Base-by-base conservation (phyloP, 2,329 filamentous ascomycete species). In the Phaeosphaeriaceae sp. region DNA sequence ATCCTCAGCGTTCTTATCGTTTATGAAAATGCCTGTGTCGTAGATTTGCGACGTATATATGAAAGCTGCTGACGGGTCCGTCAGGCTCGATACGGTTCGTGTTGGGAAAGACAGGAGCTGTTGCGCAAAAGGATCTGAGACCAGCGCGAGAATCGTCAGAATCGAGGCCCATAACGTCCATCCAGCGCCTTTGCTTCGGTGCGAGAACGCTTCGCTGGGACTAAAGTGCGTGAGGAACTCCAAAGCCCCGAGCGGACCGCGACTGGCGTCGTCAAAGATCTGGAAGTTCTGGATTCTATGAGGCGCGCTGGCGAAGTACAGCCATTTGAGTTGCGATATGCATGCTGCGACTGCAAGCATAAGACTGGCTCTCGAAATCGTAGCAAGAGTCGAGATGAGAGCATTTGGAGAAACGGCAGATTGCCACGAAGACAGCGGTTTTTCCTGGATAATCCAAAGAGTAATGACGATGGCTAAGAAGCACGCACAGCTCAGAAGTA, bases 61-160 rank as follows among this genome's bases (percentile, higher is more conserved):
- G 47, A 46, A 9, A 40, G 27, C 58, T 31, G 15, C 40, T 17
- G 19, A 57, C 5, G 57, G 17, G 51, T 48, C 24, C 13, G n/a
- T 17, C 54, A 27, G 15, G 22, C 15, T n/a, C 13, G 59, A 36
- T 10, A 56, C 53, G 22, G 42, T 20, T 2, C 56, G 49, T 21
- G 47, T n/a, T 11, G 48, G 45, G 25, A 56, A 58, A 27, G 49
- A 56, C 6, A 61, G 13, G 25, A 61, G 50, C 36, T 61, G 53
- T 53, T 61, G 59, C 17, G 56, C 56, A 36, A 61, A 61, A 15
- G 59, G 56, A 40, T 61, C 59, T 21, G 54, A 20, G 44, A 40
- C 36, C 15, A 61, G 53, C 15, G 59, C 52, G 6, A 61, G 19
- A 21, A 61, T 44, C 20, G 57, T 54, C 19, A 56, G 20, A 20